phyloP scores from a whole-genome alignment of 2,329 filamentous ascomycete species.

The Falciphora oryzae region DNA sequence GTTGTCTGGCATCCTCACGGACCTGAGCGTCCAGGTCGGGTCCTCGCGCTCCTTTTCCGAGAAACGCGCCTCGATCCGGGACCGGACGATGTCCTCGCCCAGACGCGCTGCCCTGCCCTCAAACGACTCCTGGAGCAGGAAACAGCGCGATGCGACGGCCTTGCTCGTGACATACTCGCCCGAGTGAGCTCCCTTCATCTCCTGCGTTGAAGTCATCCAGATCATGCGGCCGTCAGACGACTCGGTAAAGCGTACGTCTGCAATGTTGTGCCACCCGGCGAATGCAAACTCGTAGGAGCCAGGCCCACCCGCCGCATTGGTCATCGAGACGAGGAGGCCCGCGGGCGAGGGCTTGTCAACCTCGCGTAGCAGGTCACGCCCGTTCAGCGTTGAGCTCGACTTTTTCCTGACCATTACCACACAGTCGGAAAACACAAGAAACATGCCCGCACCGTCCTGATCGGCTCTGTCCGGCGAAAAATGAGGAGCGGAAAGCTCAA shows the following conservation, averaged over 20 bases:
- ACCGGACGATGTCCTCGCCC: slow-evolving; percentile 81
- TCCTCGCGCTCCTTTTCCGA: slow-evolving; percentile 77
- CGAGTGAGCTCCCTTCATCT: slow-evolving; percentile 50
- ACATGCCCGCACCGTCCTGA: slow-evolving; percentile 56
- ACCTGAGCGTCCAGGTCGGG: slow-evolving; percentile 73
- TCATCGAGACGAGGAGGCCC: slow-evolving; percentile 57
- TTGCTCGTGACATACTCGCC: slow-evolving; percentile 40
- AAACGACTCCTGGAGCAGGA: slow-evolving; percentile 68
- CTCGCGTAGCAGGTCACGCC: slow-evolving; percentile 74
- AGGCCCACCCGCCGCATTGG: slow-evolving; percentile 54
- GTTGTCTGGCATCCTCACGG: slow-evolving; percentile 56
- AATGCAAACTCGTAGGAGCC: slow-evolving; percentile 69
- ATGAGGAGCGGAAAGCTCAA: slow-evolving; percentile 72
- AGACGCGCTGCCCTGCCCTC: slow-evolving; percentile 72
- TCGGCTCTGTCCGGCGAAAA: slow-evolving; percentile 34
- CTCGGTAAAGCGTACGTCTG: slow-evolving; percentile 68
- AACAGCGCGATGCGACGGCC: slow-evolving; percentile 56
- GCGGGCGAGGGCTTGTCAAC: slow-evolving; percentile 73
- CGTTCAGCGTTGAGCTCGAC: slow-evolving; percentile 55
- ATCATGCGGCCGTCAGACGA: slow-evolving; percentile 57
- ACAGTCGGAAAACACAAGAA: slow-evolving; percentile 80
- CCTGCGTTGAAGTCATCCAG: slow-evolving; percentile 61
- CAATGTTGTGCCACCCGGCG: slow-evolving; percentile 63
- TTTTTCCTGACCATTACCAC: slow-evolving; percentile 72
- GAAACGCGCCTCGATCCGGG: slow-evolving; percentile 79